Conservation (phyloP, 192 early-diverging fungal species). For the Backusella morwellensis region DNA sequence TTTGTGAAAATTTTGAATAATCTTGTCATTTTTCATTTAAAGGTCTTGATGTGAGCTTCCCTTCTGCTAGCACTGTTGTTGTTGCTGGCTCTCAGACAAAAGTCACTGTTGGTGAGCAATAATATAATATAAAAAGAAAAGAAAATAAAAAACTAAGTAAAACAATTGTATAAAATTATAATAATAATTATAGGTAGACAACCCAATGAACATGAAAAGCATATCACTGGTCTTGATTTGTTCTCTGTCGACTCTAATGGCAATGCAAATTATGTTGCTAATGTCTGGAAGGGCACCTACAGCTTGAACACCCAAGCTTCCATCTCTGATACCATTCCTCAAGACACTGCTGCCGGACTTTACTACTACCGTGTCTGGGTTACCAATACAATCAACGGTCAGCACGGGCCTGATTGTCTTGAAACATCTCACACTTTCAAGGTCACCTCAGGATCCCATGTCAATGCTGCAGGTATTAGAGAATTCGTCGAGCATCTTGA, state of each 20-base stretch:
- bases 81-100: conserved; percentile 19
- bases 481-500: conserved; percentile 14
- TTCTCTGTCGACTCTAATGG: conserved; percentile 23
- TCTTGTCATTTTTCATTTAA: no score
- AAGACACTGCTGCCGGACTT: conserved; percentile 25
- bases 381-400: conserved; percentile 26
- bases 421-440: conserved; percentile 34
- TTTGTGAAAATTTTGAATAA: no score
- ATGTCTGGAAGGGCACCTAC: conserved; percentile 30
- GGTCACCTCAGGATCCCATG: conserved; percentile 23
- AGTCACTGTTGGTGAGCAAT: conserved; percentile 28
- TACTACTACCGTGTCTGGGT: conserved; percentile 42
- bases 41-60: conserved; percentile 19
- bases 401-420: conserved; percentile 35
- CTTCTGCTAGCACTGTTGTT: conserved; percentile 11
- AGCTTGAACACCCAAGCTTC: conserved; percentile 22
- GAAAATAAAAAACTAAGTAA: background rate
- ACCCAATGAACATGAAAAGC: conserved; percentile 15
- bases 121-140: background rate
- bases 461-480: conserved; percentile 20
- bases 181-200: conserved; percentile 8
- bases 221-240: conserved; percentile 34
- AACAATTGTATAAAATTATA: background rate
- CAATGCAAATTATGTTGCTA: conserved; percentile 26
- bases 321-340: conserved; percentile 20